phyloP scores from a whole-genome alignment of 164 flowering plant species.

The grape (Vitis vinifera) region DNA sequence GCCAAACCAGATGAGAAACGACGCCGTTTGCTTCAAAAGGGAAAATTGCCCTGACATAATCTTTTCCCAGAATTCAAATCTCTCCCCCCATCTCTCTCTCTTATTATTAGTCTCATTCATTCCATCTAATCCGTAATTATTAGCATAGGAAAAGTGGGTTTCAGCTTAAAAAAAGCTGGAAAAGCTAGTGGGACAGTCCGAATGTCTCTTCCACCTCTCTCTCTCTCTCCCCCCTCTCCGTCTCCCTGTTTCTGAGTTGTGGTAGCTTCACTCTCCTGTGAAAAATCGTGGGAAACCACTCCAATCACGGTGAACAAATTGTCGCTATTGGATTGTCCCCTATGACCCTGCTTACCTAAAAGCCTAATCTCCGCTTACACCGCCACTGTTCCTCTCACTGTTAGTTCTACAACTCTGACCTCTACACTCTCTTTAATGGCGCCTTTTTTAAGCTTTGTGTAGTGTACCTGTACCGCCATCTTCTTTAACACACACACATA shows the following conservation, averaged over 20 bases:
- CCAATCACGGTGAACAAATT: constrained; percentile 10
- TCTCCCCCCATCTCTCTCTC: neutral
- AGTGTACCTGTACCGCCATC: too few relatives aligned
- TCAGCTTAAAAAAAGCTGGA: constrained; percentile 28
- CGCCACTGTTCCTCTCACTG: too few relatives aligned
- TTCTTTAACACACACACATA: too few relatives aligned
- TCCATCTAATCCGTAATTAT: constrained; percentile 35
- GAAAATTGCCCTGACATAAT: neutral
- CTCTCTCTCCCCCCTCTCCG: constrained; percentile 11
- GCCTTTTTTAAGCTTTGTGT: too few relatives aligned
- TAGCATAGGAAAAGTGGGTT: constrained; percentile 11
- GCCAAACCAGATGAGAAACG: too few relatives aligned
- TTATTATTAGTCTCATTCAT: constrained; percentile 24
- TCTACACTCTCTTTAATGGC: too few relatives aligned
- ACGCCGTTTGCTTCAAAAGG: too few relatives aligned
- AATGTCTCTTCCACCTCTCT: constrained; percentile 34
- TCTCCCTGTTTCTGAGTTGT: neutral
- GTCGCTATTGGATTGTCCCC: constrained; percentile 3
- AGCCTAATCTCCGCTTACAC: too few relatives aligned
- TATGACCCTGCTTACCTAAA: neutral
- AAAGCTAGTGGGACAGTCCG: constrained; percentile 47
- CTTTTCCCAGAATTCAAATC: neutral
- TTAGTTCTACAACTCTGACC: too few relatives aligned
- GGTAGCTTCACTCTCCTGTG: neutral
- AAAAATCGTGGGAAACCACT: neutral